Percentiles rank a stretch among this genome's conserved stretches.
Evolutionary conservation across 176 grass and related monocot genomes (phyloP).

Genomic region (Bromus sterilis): DNA sequence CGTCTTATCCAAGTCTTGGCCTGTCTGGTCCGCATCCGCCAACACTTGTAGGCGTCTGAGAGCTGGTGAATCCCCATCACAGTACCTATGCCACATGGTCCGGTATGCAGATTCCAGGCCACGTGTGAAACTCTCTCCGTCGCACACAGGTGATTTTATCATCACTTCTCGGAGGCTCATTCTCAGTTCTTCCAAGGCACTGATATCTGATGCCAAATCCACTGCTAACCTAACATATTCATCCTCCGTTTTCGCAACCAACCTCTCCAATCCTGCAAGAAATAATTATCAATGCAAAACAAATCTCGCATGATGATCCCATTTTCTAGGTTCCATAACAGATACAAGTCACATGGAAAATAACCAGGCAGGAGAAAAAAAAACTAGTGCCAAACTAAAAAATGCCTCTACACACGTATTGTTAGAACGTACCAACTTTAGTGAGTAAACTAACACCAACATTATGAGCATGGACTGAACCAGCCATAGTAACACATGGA

Average conservation of each 20-base stretch:
- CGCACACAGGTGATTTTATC: slow-evolving; percentile 76
- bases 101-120: slow-evolving; percentile 90
- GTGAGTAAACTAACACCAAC: slow-evolving; percentile 94
- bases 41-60: slow-evolving; percentile 53
- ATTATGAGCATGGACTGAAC: slow-evolving; percentile 97
- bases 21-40: slow-evolving; percentile 24
- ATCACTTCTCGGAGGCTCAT: slow-evolving; percentile 75
- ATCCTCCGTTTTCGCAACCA: slow-evolving; percentile 70
- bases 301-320: too few species aligned
- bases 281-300: too few species aligned
- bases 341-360: not conserved
- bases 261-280: slow-evolving; percentile 43
- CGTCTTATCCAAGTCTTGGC: slow-evolving; percentile 25
- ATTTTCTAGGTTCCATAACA: not conserved
- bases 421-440: slow-evolving; percentile 67
- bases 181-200: slow-evolving; percentile 72
- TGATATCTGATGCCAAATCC: slow-evolving; percentile 71
- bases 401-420: too few species aligned
- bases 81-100: slow-evolving; percentile 88
- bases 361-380: not conserved
- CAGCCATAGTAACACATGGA: slow-evolving; percentile 98
- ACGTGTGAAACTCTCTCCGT: slow-evolving; percentile 62
- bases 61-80: slow-evolving; percentile 58
- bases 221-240: slow-evolving; percentile 65
- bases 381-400: too few species aligned